Percentiles rank a stretch among this genome's conserved stretches.
Conservation (phyloP, 176 grass and related monocot genomes). For the Triticum dicoccoides region DNA sequence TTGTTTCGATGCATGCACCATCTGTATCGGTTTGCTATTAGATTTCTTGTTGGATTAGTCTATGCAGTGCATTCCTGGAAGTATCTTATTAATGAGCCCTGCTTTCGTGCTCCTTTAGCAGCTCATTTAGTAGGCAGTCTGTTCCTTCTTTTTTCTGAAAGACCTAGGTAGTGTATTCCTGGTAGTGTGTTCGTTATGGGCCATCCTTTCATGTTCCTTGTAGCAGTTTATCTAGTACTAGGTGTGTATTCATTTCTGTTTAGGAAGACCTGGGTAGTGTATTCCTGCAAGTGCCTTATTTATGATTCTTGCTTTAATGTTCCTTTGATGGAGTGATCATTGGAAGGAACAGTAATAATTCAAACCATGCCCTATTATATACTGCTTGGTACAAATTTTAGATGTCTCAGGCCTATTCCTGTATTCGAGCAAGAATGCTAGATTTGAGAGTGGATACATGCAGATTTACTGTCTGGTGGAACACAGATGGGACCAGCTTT, state of each 20-base stretch:
- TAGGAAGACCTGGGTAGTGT: not conserved
- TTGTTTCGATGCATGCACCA: not conserved
- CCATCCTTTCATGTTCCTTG: constrained; percentile 13
- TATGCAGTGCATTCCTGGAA: constrained; percentile 1
- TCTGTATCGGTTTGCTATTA: not conserved
- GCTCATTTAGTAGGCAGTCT: not conserved
- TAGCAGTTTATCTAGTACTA: not conserved
- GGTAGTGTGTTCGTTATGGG: not conserved
- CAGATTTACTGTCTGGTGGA: not conserved
- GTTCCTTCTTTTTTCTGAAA: not conserved
- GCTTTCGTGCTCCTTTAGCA: not conserved
- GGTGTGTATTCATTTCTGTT: not conserved
- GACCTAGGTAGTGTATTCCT: not conserved
- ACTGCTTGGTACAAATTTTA: not conserved
- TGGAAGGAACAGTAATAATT: constrained; percentile 10
- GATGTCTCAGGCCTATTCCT: not conserved
- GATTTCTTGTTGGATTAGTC: not conserved
- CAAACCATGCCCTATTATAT: not conserved
- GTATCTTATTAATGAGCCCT: not conserved
- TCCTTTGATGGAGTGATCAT: constrained; percentile 21
- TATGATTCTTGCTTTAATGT: constrained; percentile 4
- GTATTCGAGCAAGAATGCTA: not conserved
- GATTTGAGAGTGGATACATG: constrained; percentile 1
- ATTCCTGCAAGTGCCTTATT: not conserved
- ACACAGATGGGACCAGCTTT: not conserved